A percentile compares a stretch with the other conserved stretches of the same genome.
These are phyloP conservation scores for Geotrichum klebahnii DNA, from an alignment of 1,139 yeast species.

Conservation along the genomic window DNA sequence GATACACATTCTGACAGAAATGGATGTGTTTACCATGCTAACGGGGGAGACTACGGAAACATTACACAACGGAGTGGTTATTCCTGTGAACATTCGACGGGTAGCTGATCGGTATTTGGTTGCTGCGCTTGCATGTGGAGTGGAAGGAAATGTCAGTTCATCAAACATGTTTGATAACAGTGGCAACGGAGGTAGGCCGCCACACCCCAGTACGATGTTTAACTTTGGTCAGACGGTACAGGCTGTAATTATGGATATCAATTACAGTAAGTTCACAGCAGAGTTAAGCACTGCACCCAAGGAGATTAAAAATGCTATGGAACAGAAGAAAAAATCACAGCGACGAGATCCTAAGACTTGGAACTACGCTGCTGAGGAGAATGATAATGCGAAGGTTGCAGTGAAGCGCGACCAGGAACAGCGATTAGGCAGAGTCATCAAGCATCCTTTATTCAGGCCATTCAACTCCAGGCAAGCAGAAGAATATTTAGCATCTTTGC, in stretches of 20 bases:
- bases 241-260: conserved; percentile 68
- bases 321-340: conserved; percentile 37
- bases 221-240: conserved; percentile 77
- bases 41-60: conserved; percentile 80
- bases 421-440: conserved; percentile 69
- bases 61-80: conserved; percentile 64
- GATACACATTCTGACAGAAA: conserved; percentile 60
- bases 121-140: conserved; percentile 70
- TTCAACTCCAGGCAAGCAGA: conserved; percentile 87
- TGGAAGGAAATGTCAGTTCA: conserved; percentile 66
- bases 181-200: conserved; percentile 32
- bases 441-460: conserved; percentile 86
- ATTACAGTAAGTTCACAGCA: conserved; percentile 69
- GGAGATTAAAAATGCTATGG: conserved; percentile 59
- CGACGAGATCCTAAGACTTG: conserved; percentile 64
- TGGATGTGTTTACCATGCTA: conserved; percentile 79
- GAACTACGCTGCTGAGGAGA: conserved; percentile 73
- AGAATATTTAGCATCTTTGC: conserved; percentile 80
- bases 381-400: conserved; percentile 55
- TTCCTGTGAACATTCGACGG: conserved; percentile 67
- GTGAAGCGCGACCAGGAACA: conserved; percentile 48
- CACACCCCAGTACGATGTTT: conserved; percentile 47
- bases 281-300: conserved; percentile 65
- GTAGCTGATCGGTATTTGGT: conserved; percentile 49
- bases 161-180: conserved; percentile 61